Evolutionary conservation across 106 monocot species (phyloP), one percentile per base, ranked within the genome.

Genomic region (Allium fistulosum): DNA sequence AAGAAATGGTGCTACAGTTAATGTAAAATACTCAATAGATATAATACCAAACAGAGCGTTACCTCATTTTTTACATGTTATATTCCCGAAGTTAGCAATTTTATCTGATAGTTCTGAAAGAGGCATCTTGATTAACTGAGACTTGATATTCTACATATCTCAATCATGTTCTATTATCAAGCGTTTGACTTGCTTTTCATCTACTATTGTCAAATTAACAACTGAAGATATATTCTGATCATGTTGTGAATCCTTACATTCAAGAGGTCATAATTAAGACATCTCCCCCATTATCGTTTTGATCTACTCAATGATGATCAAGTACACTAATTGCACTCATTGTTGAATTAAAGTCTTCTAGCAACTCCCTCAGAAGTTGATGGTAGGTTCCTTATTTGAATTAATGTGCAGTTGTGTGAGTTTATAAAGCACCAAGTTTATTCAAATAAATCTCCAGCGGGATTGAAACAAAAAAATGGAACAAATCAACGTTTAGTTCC

Each of bases 21-120:
- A 28, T 2, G 28, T 3, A 28, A 28, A 65, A 65, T 6, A 9
- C 4, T 51, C 49, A 55, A 48, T 27, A 48, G 51, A 26, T 27
- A 57, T 48, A 73, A 4, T 80, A 92, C 93, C 93, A 85, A 53
- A 26, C 46, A 9, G 61, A 72, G 63, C 71, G 72, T 76, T 22
- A 14, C 67, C 66, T 46, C 26, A 79, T 70, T 61, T 88, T 7
- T 61, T 73, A 51, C 57, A 79, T 51, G 58, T 56, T 17, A 62
- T 51, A n/a, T 52, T 17, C 68, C 81, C 79, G 77, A 86, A 77
- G 61, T 84, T 76, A 13, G 48, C 2, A 13, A 82, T 57, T 9
- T 11, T 12, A 51, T 80, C 70, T 26, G 69, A 72, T 70, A 84
- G 53, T 17, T 72, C 49, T 11, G 8, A 51, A 55, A 84, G 63